Conservation (phyloP, 1,284 basidiomycete genomes). For the Ustilago sp. region DNA sequence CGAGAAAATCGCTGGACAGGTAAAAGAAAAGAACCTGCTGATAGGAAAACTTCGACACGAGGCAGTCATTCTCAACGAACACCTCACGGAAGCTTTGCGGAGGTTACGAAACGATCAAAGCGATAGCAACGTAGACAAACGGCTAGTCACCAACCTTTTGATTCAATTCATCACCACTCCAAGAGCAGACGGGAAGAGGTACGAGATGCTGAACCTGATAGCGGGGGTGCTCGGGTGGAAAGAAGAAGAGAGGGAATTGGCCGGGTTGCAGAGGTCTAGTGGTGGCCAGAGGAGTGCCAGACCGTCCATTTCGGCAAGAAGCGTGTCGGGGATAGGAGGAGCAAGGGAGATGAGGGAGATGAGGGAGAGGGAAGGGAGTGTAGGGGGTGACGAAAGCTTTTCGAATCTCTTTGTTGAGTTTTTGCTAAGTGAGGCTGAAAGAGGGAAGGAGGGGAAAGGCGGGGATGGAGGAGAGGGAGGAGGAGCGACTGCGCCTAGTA, state of each 20-base stretch:
- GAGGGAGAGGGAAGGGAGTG: background rate
- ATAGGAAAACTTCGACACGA: slow-evolving; percentile 94
- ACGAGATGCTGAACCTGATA: slow-evolving; percentile 92
- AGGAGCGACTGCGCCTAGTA: background rate
- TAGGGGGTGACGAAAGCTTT: slow-evolving; percentile 59
- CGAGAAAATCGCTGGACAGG: slow-evolving; percentile 75
- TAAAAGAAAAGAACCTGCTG: slow-evolving; percentile 91
- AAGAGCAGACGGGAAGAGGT: slow-evolving; percentile 90
- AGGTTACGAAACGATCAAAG: slow-evolving; percentile 85
- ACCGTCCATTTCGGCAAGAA: background rate
- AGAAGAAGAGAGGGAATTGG: slow-evolving; percentile 88
- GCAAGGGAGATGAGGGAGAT: background rate
- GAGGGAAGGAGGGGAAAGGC: slow-evolving; percentile 16
- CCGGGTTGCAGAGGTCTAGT: slow-evolving; percentile 77
- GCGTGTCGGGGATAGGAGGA: background rate
- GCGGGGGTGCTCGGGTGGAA: slow-evolving; percentile 89
- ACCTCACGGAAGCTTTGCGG: slow-evolving; percentile 95
- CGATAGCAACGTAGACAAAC: slow-evolving; percentile 87
- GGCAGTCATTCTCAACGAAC: slow-evolving; percentile 86
- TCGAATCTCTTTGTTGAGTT: slow-evolving; percentile 68
- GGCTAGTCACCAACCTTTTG: slow-evolving; percentile 93
- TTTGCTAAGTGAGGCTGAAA: slow-evolving; percentile 63
- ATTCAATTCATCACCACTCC: slow-evolving; percentile 92
- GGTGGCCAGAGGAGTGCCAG: background rate
- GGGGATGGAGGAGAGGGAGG: background rate